phyloP scores from a whole-genome alignment of 352 stramenopile genomes.

The Halophytophthora batemanensis region DNA sequence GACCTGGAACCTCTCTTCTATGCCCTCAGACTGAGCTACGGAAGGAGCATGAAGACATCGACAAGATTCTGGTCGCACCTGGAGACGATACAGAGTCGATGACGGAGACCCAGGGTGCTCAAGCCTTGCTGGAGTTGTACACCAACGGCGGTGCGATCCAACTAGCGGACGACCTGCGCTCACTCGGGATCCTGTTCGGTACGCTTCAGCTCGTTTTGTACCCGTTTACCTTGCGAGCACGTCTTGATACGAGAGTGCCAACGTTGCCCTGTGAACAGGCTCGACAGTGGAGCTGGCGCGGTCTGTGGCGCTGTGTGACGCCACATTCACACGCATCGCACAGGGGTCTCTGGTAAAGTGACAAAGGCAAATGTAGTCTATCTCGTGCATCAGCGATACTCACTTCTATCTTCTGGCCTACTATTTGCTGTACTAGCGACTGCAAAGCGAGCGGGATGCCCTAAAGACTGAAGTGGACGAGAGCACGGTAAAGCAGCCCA shows the following conservation, averaged over 20 bases:
- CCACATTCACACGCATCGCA: slow-evolving; percentile 19
- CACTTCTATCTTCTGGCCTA: too few relatives aligned
- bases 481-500: slow-evolving; percentile 27
- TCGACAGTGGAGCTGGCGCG: slow-evolving; percentile 15
- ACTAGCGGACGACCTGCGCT: slow-evolving; percentile 34
- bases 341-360: slow-evolving; percentile 20
- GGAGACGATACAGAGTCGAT: not conserved
- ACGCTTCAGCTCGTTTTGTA: too few relatives aligned
- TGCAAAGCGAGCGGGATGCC: slow-evolving; percentile 29
- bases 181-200: slow-evolving; percentile 48
- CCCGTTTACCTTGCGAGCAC: too few relatives aligned
- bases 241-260: not conserved
- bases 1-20: too few relatives aligned
- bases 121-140: slow-evolving; percentile 32
- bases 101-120: slow-evolving; percentile 11
- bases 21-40: slow-evolving; percentile 27
- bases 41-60: slow-evolving; percentile 19
- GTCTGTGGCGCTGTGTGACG: slow-evolving; percentile 22
- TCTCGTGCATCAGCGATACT: too few relatives aligned
- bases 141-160: slow-evolving; percentile 15
- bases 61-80: slow-evolving; percentile 13
- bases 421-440: slow-evolving; percentile 14
- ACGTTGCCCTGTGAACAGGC: slow-evolving; percentile 8
- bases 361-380: too few relatives aligned
- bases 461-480: slow-evolving; percentile 53